These are phyloP conservation scores for Musa balbisiana DNA, from an alignment of 202 grass and related monocot species.

Conservation along the genomic window DNA sequence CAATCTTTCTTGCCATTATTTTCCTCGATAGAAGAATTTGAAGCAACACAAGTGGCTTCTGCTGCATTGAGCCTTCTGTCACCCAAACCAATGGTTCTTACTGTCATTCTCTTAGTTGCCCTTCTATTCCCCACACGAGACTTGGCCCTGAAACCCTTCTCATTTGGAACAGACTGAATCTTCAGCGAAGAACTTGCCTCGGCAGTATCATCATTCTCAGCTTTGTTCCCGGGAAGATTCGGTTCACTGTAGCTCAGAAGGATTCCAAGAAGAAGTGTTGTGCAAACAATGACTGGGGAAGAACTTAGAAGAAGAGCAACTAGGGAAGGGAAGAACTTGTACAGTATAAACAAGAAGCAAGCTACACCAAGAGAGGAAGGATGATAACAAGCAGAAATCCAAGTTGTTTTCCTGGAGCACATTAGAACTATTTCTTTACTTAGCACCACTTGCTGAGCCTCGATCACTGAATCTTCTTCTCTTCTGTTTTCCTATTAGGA, in stretches of 20 bases:
- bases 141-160: slow-evolving; percentile 10
- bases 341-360: slow-evolving; percentile 33
- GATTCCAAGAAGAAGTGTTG: slow-evolving; percentile 56
- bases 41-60: slow-evolving; percentile 1
- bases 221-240: neutral
- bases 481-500: neutral
- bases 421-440: neutral
- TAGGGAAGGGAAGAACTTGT: slow-evolving; percentile 34
- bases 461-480: neutral
- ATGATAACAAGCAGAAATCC: slow-evolving; percentile 33
- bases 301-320: slow-evolving; percentile 36
- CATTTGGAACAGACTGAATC: slow-evolving; percentile 5
- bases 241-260: slow-evolving; percentile 39
- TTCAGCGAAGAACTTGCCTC: slow-evolving; percentile 11
- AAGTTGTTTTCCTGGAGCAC: neutral
- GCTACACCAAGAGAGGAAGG: slow-evolving; percentile 25
- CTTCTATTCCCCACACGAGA: neutral
- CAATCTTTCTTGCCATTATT: slow-evolving; percentile 5
- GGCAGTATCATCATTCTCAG: neutral
- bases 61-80: neutral
- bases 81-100: slow-evolving; percentile 7
- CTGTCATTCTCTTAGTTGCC: neutral
- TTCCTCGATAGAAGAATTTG: slow-evolving; percentile 21
- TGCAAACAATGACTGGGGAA: slow-evolving; percentile 39
- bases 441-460: neutral